Percentiles rank a stretch among this genome's conserved stretches.
These are phyloP conservation scores for Salvia splendens DNA, from an alignment of 257 asterid species.

Conservation along the genomic window DNA sequence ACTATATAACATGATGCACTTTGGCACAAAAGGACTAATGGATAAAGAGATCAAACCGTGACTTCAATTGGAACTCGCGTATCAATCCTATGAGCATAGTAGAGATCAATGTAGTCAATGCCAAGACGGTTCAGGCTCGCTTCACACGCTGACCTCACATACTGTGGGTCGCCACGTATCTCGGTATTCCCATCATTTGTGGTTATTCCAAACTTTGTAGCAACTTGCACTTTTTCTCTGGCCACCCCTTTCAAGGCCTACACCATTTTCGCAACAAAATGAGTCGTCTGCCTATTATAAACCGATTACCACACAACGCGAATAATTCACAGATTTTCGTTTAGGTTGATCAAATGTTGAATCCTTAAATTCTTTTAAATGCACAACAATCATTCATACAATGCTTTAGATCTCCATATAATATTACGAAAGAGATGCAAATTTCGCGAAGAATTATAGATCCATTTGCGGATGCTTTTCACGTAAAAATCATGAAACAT, in stretches of 20 bases:
- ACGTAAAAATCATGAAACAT: background rate
- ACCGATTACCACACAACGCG: background rate
- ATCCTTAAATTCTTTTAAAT: background rate
- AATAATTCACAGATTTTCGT: background rate
- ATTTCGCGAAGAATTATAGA: background rate
- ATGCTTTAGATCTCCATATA: background rate
- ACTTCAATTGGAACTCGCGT: slow-evolving; percentile 53
- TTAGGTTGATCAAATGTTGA: background rate
- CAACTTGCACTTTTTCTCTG: slow-evolving; percentile 46
- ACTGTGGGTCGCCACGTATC: slow-evolving; percentile 44
- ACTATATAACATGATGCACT: background rate
- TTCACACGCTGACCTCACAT: slow-evolving; percentile 53
- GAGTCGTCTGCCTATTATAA: background rate
- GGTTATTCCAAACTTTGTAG: slow-evolving; percentile 46
- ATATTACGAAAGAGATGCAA: background rate
- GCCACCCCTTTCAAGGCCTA: slow-evolving; percentile 46
- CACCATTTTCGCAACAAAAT: background rate
- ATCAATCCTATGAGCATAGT: slow-evolving; percentile 51
- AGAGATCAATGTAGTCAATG: slow-evolving; percentile 48
- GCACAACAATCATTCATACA: no score
- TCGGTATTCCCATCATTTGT: slow-evolving; percentile 36
- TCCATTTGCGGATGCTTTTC: no score
- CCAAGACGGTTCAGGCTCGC: slow-evolving; percentile 56
- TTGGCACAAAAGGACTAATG: background rate
- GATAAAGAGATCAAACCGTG: slow-evolving; percentile 41